phyloP scores from a whole-genome alignment of 176 grass and related monocot species.

The Elymus sibiricus region DNA sequence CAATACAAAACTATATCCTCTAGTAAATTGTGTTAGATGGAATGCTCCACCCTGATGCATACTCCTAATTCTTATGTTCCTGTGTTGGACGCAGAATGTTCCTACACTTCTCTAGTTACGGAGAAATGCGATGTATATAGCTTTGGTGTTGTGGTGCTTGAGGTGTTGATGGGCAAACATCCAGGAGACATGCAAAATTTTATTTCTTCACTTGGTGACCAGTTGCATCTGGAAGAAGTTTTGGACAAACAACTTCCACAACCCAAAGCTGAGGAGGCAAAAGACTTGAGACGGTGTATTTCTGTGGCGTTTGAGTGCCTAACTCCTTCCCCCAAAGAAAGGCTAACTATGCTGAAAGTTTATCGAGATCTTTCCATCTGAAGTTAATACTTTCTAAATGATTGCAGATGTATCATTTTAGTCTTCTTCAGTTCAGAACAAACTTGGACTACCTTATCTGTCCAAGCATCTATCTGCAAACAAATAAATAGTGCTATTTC shows the following conservation, averaged over 20 bases:
- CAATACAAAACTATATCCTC: not conserved
- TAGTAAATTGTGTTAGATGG: not conserved
- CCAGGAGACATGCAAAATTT: not conserved
- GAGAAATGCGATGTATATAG: slow-evolving; percentile 29
- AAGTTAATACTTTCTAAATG: too few species aligned
- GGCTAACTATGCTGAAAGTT: slow-evolving; percentile 18
- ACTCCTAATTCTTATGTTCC: not conserved
- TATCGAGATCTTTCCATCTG: not conserved
- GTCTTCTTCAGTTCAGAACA: not conserved
- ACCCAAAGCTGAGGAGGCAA: not conserved
- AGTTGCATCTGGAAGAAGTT: not conserved
- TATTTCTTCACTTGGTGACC: not conserved
- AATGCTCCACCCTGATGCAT: not conserved
- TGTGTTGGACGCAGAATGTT: not conserved
- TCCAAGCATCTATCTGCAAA: too few species aligned
- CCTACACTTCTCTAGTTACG: not conserved
- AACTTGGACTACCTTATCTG: not conserved
- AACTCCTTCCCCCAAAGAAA: not conserved
- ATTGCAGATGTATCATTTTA: not conserved
- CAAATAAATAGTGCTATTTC: too few species aligned
- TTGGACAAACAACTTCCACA: not conserved
- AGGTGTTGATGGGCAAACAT: slow-evolving; percentile 30
- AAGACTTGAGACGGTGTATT: not conserved
- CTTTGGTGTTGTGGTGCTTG: slow-evolving; percentile 16
- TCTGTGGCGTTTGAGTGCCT: not conserved